Conservation (phyloP, 1,284 basidiomycete genomes). For the Ganoderma boninense region DNA sequence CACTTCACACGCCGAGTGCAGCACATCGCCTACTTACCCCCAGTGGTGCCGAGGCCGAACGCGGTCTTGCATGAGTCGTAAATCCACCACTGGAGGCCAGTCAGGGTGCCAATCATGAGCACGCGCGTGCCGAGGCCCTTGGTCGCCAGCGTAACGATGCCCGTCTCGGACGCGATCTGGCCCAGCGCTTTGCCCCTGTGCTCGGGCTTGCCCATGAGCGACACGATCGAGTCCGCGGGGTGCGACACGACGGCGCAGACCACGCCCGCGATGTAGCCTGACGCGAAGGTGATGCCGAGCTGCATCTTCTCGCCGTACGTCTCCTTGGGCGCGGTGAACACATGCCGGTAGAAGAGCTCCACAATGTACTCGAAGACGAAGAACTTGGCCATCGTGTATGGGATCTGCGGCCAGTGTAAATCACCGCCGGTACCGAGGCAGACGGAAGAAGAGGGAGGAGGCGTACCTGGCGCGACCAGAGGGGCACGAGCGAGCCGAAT, state of each 20-base stretch:
- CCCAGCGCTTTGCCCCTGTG: slow-evolving; percentile 82
- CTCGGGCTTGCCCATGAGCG: slow-evolving; percentile 77
- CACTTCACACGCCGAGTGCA: no score
- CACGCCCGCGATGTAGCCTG: slow-evolving; percentile 85
- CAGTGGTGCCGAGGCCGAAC: slow-evolving; percentile 85
- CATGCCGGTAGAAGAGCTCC: slow-evolving; percentile 77
- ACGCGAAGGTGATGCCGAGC: slow-evolving; percentile 82
- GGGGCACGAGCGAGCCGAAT: slow-evolving; percentile 81
- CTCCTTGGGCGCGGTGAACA: slow-evolving; percentile 79
- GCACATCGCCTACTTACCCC: slow-evolving; percentile 68
- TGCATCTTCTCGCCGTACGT: slow-evolving; percentile 76
- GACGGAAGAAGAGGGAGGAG: background rate
- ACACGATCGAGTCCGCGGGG: slow-evolving; percentile 83
- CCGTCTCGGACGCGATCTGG: slow-evolving; percentile 73
- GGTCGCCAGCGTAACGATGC: slow-evolving; percentile 66
- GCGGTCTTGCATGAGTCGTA: slow-evolving; percentile 83
- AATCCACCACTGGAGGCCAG: slow-evolving; percentile 92
- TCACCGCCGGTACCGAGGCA: no score
- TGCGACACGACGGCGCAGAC: slow-evolving; percentile 86
- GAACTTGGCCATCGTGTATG: slow-evolving; percentile 91
- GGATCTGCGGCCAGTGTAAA: slow-evolving; percentile 58
- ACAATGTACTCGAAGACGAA: slow-evolving; percentile 87
- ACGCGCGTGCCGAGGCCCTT: slow-evolving; percentile 86
- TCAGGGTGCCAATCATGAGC: slow-evolving; percentile 82
- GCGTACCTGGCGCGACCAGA: slow-evolving; percentile 84